Conservation (phyloP, 371 early-diverging fungal species). For the Parasitella parasitica region DNA sequence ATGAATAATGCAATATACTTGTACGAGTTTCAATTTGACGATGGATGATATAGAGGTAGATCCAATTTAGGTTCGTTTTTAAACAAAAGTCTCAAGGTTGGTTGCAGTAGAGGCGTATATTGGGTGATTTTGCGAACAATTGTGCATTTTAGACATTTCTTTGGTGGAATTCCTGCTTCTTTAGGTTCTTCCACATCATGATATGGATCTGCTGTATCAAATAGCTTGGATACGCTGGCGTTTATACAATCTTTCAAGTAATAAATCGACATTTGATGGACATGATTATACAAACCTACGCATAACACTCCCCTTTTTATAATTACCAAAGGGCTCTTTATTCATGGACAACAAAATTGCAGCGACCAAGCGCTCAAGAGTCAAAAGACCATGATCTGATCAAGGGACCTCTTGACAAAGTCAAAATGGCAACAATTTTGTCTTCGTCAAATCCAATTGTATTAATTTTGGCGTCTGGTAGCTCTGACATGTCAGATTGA, state of each 20-base stretch:
- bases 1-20: neutral
- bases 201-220: neutral
- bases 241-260: neutral
- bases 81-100: neutral
- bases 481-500: slow-evolving; percentile 11
- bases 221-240: neutral
- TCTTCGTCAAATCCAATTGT: slow-evolving; percentile 37
- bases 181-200: neutral
- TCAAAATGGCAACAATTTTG: slow-evolving; percentile 32
- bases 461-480: slow-evolving; percentile 21
- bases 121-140: neutral
- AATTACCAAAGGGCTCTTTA: neutral
- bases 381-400: slow-evolving; percentile 30
- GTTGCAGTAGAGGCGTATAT: neutral
- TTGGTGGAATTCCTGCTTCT: neutral
- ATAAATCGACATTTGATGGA: neutral
- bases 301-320: neutral
- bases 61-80: neutral
- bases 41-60: neutral
- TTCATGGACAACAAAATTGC: neutral
- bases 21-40: neutral
- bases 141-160: neutral
- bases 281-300: no score
- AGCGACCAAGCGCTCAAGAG: neutral
- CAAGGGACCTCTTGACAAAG: neutral